phyloP scores from a whole-genome alignment of 139 green algal species.

The Tetraselmis chui region DNA sequence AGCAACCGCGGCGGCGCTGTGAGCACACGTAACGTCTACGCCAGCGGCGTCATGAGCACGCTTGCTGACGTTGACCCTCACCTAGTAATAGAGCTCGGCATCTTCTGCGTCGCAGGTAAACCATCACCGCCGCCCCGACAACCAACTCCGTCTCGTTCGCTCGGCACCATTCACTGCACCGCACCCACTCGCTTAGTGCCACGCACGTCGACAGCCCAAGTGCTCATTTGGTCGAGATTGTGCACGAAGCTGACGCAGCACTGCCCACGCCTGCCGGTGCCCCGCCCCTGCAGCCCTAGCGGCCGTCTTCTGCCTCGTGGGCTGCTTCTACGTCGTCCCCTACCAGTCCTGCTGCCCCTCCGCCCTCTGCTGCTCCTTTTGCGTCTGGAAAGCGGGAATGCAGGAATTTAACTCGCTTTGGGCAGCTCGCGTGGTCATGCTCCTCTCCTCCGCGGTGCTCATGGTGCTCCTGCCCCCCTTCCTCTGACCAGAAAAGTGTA shows the following conservation, averaged over 20 bases:
- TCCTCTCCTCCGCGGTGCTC: neutral
- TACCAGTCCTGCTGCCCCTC: too few species aligned
- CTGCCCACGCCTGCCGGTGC: too few species aligned
- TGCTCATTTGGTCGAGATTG: too few species aligned
- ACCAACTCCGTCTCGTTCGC: too few species aligned
- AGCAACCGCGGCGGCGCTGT: too few species aligned
- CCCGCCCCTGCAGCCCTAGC: neutral
- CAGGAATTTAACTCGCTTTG: neutral
- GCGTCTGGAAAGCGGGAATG: neutral
- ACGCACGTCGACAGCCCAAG: too few species aligned
- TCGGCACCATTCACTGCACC: too few species aligned
- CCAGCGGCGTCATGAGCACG: neutral
- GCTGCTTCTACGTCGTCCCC: neutral
- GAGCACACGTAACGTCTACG: too few species aligned
- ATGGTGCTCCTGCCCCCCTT: neutral
- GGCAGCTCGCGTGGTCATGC: neutral
- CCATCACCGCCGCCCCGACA: too few species aligned
- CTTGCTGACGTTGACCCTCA: neutral
- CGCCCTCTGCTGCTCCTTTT: neutral
- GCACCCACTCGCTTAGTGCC: too few species aligned
- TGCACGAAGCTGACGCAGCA: too few species aligned
- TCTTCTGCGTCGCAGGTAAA: neutral
- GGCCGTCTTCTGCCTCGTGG: neutral
- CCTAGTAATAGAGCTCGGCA: neutral
- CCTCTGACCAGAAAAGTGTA: too few species aligned